Conservation (phyloP, 1,284 basidiomycete genomes). For the Neotropicomus parvogracilis region DNA sequence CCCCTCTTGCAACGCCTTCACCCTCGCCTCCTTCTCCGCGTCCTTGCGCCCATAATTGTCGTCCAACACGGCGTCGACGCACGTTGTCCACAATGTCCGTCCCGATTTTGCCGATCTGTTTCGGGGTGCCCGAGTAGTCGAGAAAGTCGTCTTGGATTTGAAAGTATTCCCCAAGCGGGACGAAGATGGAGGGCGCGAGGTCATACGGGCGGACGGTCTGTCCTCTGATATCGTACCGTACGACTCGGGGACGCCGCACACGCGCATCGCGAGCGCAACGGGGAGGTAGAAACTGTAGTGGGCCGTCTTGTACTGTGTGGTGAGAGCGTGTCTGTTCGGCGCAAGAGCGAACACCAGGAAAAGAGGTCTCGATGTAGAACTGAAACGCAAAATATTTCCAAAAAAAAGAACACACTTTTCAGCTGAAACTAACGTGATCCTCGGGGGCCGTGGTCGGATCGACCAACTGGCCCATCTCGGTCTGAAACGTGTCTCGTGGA, state of each 20-base stretch:
- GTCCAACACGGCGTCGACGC: conserved; percentile 89
- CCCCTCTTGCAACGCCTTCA: conserved; percentile 70
- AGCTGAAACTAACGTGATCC: conserved; percentile 44
- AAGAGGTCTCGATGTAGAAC: no score
- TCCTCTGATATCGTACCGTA: conserved; percentile 9
- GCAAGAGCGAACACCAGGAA: no score
- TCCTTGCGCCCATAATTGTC: conserved; percentile 89
- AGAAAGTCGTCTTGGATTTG: conserved; percentile 98
- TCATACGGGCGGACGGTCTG: conserved; percentile 32
- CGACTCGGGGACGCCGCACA: conserved; percentile 64
- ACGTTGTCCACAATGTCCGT: conserved; percentile 99
- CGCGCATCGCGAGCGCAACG: conserved; percentile 89
- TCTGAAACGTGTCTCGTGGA: conserved; percentile 95
- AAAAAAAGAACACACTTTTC: no score
- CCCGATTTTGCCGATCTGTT: conserved; percentile 94
- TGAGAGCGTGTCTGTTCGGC: no score
- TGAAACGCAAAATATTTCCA: no score
- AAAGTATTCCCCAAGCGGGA: conserved; percentile 97
- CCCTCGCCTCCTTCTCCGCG: conserved; percentile 47
- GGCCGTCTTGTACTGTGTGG: conserved; percentile 97
- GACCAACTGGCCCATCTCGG: conserved; percentile 94
- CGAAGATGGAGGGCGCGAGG: conserved; percentile 51
- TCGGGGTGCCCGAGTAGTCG: conserved; percentile 88
- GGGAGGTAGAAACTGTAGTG: conserved; percentile 99
- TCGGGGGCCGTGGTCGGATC: conserved; percentile 96